Conservation (phyloP, 352 stramenopile species). For the Phytopythium montanum region DNA sequence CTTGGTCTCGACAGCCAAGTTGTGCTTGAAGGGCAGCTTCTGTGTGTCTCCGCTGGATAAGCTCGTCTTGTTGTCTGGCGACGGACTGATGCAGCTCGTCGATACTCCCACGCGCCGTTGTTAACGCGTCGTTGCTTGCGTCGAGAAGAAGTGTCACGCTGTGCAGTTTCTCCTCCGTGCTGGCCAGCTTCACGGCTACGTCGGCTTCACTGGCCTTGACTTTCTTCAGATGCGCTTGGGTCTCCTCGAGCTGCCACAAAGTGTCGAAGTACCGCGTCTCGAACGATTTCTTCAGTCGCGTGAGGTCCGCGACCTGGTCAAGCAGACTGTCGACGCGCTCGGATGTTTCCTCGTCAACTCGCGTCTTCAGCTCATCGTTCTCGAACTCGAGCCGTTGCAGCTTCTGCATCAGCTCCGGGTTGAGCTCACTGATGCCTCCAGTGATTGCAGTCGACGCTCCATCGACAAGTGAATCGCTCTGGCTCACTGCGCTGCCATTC, state of each 20-base stretch:
- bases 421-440: slow-evolving; percentile 54
- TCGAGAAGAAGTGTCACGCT: neutral
- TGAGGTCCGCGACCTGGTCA: slow-evolving; percentile 53
- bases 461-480: neutral
- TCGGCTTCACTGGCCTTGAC: slow-evolving; percentile 2
- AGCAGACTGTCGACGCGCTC: slow-evolving; percentile 51
- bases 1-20: neutral
- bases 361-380: slow-evolving; percentile 45
- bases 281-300: slow-evolving; percentile 66
- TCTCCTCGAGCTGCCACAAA: slow-evolving; percentile 17
- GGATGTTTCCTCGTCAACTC: slow-evolving; percentile 46
- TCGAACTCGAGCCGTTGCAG: slow-evolving; percentile 52
- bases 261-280: slow-evolving; percentile 68
- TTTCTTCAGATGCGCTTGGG: slow-evolving; percentile 10
- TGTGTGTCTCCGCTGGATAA: neutral
- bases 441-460: slow-evolving; percentile 10
- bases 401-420: slow-evolving; percentile 65
- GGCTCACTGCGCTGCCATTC: neutral
- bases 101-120: neutral
- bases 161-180: neutral
- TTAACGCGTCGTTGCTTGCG: neutral
- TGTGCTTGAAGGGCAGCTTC: neutral
- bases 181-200: slow-evolving; percentile 10
- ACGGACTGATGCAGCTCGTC: neutral
- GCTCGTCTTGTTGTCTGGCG: neutral